These are phyloP conservation scores for Colletotrichum sp. DNA, from an alignment of 2,329 filamentous ascomycete species.

Conservation along the genomic window DNA sequence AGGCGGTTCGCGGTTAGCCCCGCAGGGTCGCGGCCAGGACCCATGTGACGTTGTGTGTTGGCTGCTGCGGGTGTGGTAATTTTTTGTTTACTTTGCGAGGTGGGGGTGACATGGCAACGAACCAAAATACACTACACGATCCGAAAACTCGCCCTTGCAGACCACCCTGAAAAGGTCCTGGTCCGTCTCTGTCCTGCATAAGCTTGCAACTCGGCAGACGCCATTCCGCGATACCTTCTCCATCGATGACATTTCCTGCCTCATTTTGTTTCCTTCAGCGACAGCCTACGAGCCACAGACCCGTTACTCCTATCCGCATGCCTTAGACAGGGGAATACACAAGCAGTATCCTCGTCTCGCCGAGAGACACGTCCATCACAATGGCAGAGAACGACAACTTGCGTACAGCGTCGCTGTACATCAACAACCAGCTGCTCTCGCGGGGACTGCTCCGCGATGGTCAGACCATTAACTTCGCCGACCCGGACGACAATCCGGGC, in stretches of 20 bases:
- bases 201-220: neutral
- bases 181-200: constrained; percentile 16
- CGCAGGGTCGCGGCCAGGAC: neutral
- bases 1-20: constrained; percentile 8
- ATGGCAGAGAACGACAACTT: constrained; percentile 68
- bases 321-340: neutral
- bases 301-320: neutral
- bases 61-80: neutral
- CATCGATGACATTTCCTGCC: neutral
- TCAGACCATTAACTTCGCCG: constrained; percentile 81
- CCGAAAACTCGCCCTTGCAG: constrained; percentile 11
- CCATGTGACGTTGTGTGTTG: constrained; percentile 16
- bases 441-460: constrained; percentile 71
- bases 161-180: constrained; percentile 15
- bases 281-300: neutral
- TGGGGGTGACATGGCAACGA: constrained; percentile 24
- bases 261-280: neutral
- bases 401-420: constrained; percentile 71
- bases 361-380: constrained; percentile 21
- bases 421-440: constrained; percentile 74
- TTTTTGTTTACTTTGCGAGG: constrained; percentile 24
- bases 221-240: neutral
- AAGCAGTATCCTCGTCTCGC: neutral
- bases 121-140: constrained; percentile 11
- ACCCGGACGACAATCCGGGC: constrained; percentile 67